phyloP scores from a whole-genome alignment of 768 basidiomycete genomes.

The Pleurotus cornucopiae region DNA sequence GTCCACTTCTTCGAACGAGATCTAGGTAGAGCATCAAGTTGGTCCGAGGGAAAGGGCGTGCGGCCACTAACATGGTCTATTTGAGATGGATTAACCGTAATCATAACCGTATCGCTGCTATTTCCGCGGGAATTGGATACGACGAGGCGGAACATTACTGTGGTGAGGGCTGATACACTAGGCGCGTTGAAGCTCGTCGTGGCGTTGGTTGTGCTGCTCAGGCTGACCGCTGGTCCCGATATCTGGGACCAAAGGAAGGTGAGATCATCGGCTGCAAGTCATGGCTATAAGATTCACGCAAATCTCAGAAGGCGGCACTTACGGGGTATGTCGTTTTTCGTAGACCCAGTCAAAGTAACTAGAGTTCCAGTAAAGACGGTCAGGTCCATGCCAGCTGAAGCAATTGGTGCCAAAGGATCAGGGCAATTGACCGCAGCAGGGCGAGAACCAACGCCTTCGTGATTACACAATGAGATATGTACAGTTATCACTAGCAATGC shows the following conservation, averaged over 20 bases:
- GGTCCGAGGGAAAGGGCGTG: background rate
- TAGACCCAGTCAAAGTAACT: conserved; percentile 8
- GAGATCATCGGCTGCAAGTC: conserved; percentile 1
- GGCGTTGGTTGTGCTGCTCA: conserved; percentile 1
- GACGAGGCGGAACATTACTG: conserved; percentile 7
- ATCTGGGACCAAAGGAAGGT: conserved; percentile 12
- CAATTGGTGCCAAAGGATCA: conserved; percentile 10
- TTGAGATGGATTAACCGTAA: conserved; percentile 11
- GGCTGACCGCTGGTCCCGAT: conserved; percentile 3
- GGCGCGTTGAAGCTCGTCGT: conserved; percentile 11
- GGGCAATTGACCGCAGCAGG: conserved; percentile 4
- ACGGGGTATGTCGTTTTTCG: conserved; percentile 6
- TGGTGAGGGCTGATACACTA: conserved; percentile 4
- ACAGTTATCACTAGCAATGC: background rate
- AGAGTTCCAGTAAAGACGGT: conserved; percentile 8
- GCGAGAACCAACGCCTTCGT: background rate
- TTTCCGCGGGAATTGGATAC: background rate
- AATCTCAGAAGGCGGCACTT: background rate
- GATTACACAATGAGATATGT: background rate
- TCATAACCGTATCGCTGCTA: conserved; percentile 9
- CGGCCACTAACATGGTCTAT: conserved; percentile 11
- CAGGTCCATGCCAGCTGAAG: conserved; percentile 9
- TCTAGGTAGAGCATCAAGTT: conserved; percentile 3
- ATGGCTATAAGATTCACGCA: background rate
- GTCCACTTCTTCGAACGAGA: conserved; percentile 12